Evolutionary conservation across 2,329 filamentous ascomycete species (phyloP).

Genomic region (Trichophyton verrucosum): DNA sequence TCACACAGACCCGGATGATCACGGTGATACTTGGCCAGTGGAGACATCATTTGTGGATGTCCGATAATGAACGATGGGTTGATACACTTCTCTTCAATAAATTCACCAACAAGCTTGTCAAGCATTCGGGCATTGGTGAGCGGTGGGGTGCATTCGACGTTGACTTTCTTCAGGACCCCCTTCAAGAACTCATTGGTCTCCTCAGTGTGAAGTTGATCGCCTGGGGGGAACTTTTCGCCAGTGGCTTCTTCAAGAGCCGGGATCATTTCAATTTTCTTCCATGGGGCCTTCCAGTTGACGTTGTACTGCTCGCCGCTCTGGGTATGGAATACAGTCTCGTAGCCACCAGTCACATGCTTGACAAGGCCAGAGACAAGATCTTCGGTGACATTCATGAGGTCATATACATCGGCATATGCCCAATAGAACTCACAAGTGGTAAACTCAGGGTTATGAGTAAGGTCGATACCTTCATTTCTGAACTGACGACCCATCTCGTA

Average conservation of each 20-base stretch:
- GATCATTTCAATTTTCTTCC: constrained; percentile 93
- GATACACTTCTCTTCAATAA: constrained; percentile 84
- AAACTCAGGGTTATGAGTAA: constrained; percentile 97
- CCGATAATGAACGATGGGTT: constrained; percentile 86
- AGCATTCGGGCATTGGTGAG: constrained; percentile 93
- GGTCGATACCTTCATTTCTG: constrained; percentile 80
- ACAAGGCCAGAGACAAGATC: constrained; percentile 84
- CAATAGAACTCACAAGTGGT: constrained; percentile 96
- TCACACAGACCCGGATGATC: constrained; percentile 73
- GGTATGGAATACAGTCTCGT: constrained; percentile 75
- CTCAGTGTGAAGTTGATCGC: constrained; percentile 75
- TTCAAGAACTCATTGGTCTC: constrained; percentile 85
- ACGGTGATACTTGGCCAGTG: constrained; percentile 90
- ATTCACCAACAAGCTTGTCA: constrained; percentile 86
- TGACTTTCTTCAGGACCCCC: constrained; percentile 72
- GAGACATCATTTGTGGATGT: constrained; percentile 83
- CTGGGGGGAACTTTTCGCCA: constrained; percentile 86
- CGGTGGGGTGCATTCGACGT: constrained; percentile 78
- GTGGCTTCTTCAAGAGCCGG: constrained; percentile 76
- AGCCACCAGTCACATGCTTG: constrained; percentile 74
- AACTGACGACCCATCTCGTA: constrained; percentile 96
- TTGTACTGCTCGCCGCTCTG: constrained; percentile 75
- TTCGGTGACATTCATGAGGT: constrained; percentile 82
- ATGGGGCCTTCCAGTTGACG: constrained; percentile 93
- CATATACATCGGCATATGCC: constrained; percentile 84